Percentiles rank a stretch among this genome's conserved stretches.
Conservation (phyloP, 768 basidiomycete genomes). For the Phaeotremella fagi region DNA sequence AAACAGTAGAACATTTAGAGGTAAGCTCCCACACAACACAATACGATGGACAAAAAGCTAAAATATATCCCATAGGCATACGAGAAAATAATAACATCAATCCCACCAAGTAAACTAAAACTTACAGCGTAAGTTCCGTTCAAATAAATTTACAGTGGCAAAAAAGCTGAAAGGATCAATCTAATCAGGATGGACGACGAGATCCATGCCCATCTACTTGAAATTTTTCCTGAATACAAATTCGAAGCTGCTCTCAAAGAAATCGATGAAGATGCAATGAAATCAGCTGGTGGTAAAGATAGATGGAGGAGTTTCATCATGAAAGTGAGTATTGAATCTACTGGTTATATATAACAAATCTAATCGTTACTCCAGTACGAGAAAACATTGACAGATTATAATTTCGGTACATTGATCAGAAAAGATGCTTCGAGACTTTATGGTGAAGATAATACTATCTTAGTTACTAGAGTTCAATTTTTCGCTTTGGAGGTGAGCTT, state of each 20-base stretch:
- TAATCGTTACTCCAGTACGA: slow-evolving; percentile 63
- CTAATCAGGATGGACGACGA: slow-evolving; percentile 82
- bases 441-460: slow-evolving; percentile 85
- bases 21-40: slow-evolving; percentile 52
- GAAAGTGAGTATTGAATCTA: slow-evolving; percentile 34
- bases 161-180: background rate
- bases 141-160: no score
- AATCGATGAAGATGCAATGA: slow-evolving; percentile 89
- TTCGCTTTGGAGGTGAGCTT: slow-evolving; percentile 75
- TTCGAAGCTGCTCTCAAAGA: slow-evolving; percentile 51
- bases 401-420: slow-evolving; percentile 92
- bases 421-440: slow-evolving; percentile 75
- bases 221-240: slow-evolving; percentile 72
- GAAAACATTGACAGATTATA: slow-evolving; percentile 84
- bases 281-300: slow-evolving; percentile 78
- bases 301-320: slow-evolving; percentile 84
- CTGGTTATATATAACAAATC: background rate
- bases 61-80: slow-evolving; percentile 62
- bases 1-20: slow-evolving; percentile 93
- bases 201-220: slow-evolving; percentile 71
- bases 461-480: slow-evolving; percentile 73
- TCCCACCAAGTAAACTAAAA: slow-evolving; percentile 67
- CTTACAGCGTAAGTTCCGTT: slow-evolving; percentile 75
- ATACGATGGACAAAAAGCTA: background rate
- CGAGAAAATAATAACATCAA: slow-evolving; percentile 83